phyloP scores from a whole-genome alignment of 768 basidiomycete genomes.

The Phlebiopsis flavidoalba region DNA sequence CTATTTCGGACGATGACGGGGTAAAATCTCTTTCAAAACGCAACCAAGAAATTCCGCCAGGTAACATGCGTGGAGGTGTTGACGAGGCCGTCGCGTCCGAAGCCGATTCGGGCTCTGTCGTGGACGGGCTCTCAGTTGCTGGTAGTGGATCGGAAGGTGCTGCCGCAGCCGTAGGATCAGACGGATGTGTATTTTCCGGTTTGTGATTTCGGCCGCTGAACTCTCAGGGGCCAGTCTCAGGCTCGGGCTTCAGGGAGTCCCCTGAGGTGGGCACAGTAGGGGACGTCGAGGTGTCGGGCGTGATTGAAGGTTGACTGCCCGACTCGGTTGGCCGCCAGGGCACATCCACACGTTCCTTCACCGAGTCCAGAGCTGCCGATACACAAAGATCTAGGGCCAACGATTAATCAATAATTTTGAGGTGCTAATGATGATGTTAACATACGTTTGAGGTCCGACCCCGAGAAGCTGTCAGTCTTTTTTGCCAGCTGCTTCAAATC shows the following conservation, averaged over 20 bases:
- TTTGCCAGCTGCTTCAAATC: constrained; percentile 56
- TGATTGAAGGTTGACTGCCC: not conserved
- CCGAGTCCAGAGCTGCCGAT: constrained; percentile 84
- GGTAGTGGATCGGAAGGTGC: not conserved
- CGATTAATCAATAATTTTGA: constrained; percentile 10
- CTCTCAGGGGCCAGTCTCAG: not conserved
- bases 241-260: not conserved
- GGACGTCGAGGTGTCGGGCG: not conserved
- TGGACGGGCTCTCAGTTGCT: not conserved
- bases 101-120: not conserved
- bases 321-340: constrained; percentile 54
- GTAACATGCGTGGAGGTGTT: constrained; percentile 33
- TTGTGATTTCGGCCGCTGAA: not conserved
- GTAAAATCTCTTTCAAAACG: constrained; percentile 87
- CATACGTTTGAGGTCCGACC: constrained; percentile 92
- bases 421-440: constrained; percentile 10
- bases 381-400: constrained; percentile 77
- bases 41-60: constrained; percentile 71
- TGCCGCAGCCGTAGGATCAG: not conserved
- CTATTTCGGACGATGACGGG: constrained; percentile 76
- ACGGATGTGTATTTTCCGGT: not conserved
- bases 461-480: constrained; percentile 83
- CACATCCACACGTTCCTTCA: constrained; percentile 77
- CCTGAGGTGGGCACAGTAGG: not conserved
- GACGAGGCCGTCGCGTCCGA: not conserved